Evolutionary conservation across 1,284 basidiomycete species (phyloP).

Genomic region (Cystobasidiaceae sp.): DNA sequence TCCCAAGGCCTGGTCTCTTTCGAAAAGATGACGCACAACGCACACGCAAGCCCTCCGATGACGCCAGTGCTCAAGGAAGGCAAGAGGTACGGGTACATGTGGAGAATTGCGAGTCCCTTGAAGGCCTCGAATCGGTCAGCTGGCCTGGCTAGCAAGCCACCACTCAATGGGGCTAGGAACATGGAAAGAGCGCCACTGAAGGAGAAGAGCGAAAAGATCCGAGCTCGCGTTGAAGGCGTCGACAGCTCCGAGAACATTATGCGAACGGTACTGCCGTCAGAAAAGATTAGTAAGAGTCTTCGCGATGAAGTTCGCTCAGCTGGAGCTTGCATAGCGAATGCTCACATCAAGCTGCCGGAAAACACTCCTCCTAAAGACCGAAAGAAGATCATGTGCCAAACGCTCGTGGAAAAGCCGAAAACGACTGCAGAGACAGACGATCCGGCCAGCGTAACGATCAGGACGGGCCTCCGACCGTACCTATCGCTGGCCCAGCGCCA

Average conservation of each 20-base stretch:
- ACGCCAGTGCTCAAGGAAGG: not conserved
- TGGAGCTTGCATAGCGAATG: not conserved
- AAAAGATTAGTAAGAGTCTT: too few species aligned
- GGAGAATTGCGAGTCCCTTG: not conserved
- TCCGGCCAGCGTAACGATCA: not conserved
- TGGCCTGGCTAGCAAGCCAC: not conserved
- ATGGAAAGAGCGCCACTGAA: not conserved
- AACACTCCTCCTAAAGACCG: not conserved
- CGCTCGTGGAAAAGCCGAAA: not conserved
- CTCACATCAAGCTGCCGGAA: not conserved
- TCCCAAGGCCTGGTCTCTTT: not conserved
- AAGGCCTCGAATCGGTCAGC: not conserved
- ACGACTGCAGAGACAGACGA: not conserved
- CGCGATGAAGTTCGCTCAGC: too few species aligned
- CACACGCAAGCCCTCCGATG: not conserved
- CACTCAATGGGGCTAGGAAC: not conserved
- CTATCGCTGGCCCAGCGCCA: not conserved
- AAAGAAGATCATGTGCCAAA: not conserved
- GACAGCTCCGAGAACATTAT: slow-evolving; percentile 10
- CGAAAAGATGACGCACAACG: not conserved
- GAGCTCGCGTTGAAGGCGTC: not conserved
- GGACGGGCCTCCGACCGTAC: not conserved
- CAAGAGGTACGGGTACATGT: not conserved
- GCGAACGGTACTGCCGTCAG: not conserved
- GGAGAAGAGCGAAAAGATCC: not conserved